These are phyloP conservation scores for Blepharisma japonicum DNA, from an alignment of 73 alveolate species.

Conservation along the genomic window DNA sequence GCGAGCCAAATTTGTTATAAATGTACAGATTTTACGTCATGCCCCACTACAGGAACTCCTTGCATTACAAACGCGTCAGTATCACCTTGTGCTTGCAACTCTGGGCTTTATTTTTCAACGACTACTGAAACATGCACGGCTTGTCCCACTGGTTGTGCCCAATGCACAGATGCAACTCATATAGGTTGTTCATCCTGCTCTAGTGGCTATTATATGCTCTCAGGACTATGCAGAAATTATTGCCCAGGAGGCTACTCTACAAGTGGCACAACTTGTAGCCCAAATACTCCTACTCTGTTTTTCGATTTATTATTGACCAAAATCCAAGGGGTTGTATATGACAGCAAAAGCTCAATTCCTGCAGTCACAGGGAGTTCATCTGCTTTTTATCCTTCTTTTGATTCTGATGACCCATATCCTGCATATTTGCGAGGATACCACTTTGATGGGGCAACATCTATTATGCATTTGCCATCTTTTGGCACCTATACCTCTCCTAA, in stretches of 20 bases:
- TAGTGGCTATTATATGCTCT: background rate
- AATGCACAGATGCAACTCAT: background rate
- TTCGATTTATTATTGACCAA: background rate
- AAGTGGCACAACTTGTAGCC: background rate
- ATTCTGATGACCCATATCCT: slow-evolving; percentile 6
- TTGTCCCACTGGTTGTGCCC: slow-evolving; percentile 2
- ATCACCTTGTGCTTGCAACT: background rate
- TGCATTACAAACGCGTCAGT: background rate
- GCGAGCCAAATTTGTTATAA: background rate
- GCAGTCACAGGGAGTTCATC: background rate
- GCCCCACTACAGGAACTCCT: background rate
- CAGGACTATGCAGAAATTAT: background rate
- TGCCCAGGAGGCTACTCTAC: slow-evolving; percentile 4
- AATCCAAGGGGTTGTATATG: background rate
- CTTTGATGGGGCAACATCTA: background rate
- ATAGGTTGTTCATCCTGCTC: background rate
- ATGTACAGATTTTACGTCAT: slow-evolving; percentile 11
- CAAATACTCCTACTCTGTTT: background rate
- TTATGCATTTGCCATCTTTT: background rate
- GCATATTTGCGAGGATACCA: slow-evolving; percentile 7
- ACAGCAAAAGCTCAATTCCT: background rate
- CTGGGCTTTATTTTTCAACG: background rate
- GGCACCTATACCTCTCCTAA: background rate
- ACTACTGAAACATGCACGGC: background rate
- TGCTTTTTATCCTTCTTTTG: slow-evolving; percentile 1